Evolutionary conservation across 2,329 filamentous ascomycete genomes (phyloP).

Genomic region (Colletotrichum sp.): DNA sequence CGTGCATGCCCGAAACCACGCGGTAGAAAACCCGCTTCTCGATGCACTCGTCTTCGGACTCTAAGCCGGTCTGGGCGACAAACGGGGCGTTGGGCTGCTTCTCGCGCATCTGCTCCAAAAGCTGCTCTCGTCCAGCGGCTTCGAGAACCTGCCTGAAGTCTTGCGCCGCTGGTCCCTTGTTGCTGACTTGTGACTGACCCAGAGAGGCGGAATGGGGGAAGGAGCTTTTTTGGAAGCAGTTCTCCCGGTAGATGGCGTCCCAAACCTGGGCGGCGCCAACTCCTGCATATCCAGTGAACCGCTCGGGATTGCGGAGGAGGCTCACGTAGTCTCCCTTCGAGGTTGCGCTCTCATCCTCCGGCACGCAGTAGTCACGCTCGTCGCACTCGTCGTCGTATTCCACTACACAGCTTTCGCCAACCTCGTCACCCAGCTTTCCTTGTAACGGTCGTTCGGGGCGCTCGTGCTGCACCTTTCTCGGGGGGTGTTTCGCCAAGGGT

Average conservation of each 20-base stretch:
- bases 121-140: slow-evolving; percentile 63
- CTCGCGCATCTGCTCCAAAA: slow-evolving; percentile 65
- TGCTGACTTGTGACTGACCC: slow-evolving; percentile 44
- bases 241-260: slow-evolving; percentile 96
- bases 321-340: slow-evolving; percentile 97
- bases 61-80: slow-evolving; percentile 68
- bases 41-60: slow-evolving; percentile 88
- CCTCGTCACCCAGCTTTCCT: slow-evolving; percentile 81
- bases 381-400: slow-evolving; percentile 98
- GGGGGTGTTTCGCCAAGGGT: slow-evolving; percentile 88
- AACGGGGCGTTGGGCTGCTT: slow-evolving; percentile 61
- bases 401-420: slow-evolving; percentile 94
- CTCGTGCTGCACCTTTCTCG: slow-evolving; percentile 71
- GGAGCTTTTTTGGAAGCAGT: slow-evolving; percentile 82
- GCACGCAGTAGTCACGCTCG: slow-evolving; percentile 94
- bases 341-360: slow-evolving; percentile 86
- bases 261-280: slow-evolving; percentile 87
- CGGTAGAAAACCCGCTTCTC: slow-evolving; percentile 99
- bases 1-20: slow-evolving; percentile 96
- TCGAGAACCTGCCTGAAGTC: slow-evolving; percentile 68
- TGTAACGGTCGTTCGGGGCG: slow-evolving; percentile 76
- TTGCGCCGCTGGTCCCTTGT: slow-evolving; percentile 58
- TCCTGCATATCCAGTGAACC: slow-evolving; percentile 93
- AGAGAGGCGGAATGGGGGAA: slow-evolving; percentile 65
- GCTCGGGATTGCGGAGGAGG: slow-evolving; percentile 89